Evolutionary conservation across 2,329 filamentous ascomycete genomes (phyloP).

Genomic region (Cercospora sojina): DNA sequence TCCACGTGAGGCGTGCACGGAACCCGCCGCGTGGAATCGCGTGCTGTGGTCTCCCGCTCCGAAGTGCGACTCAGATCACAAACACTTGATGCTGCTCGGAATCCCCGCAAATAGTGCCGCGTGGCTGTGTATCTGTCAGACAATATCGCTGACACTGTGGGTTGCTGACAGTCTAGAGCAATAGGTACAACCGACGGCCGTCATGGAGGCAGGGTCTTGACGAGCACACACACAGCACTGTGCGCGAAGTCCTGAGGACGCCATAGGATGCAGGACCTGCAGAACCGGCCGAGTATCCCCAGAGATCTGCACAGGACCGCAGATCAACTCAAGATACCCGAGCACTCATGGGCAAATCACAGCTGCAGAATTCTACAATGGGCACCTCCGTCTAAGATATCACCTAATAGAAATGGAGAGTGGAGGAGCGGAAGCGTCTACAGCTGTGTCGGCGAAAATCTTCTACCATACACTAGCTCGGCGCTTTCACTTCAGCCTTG

Average conservation of each 20-base stretch:
- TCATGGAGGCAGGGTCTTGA: background rate
- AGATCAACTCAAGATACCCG: background rate
- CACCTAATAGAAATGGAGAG: background rate
- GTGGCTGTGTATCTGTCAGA: background rate
- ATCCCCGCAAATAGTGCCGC: background rate
- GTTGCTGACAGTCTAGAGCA: background rate
- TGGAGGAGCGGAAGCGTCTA: background rate
- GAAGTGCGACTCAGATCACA: background rate
- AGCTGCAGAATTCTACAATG: background rate
- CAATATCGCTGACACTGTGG: background rate
- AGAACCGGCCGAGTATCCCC: background rate
- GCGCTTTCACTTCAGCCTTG: constrained; percentile 1
- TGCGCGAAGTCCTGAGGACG: background rate
- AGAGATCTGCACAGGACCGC: background rate
- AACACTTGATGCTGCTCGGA: background rate
- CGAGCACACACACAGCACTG: background rate
- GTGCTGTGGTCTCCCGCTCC: background rate
- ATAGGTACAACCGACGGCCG: background rate
- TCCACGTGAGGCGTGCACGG: background rate
- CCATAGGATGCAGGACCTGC: background rate
- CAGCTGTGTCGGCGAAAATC: background rate
- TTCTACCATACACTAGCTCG: background rate
- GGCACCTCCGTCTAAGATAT: background rate
- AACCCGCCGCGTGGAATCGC: background rate
- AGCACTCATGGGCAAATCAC: background rate